Evolutionary conservation across 768 basidiomycete species (phyloP), one percentile per base, ranked within the genome.

Genomic region (Lyophyllum semitale): DNA sequence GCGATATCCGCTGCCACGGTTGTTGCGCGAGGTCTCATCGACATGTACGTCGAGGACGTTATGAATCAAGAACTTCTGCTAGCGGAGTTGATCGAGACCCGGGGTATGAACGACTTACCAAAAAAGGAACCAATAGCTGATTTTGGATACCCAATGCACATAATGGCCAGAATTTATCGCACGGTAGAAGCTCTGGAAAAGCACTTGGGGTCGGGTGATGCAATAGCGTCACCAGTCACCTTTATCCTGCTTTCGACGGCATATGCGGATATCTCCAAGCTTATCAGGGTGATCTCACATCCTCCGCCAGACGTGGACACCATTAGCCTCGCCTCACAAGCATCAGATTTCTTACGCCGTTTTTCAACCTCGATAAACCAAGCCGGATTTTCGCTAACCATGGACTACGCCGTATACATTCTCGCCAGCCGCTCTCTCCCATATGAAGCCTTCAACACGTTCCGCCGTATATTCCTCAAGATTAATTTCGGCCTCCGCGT

Each of bases 381-480:
- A 51, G 66, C 66, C 8, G 71, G 70, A 2, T 62, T 74, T 49
- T 59, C 66, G 11, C 56, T 74, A 6, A 61, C 64, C 13, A 51
- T 73, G 15, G 66, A 70, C 42, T 77, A 71, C 38, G 48, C 71
- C 20, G 58, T 60, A 2, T 57, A 55, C 13, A 57, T 71, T 22
- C 55, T 71, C 5, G 42, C 46, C n/a, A 57, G 56, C 18, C 56
- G 61, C 2, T 27, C 61, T 2, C 54, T 71, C 17, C 74, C 72
- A 8, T 65, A 74, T 48, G 75, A 77, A 56, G 69, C 71, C 15
- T 71, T 72, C 58, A 73, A 70, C 53, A 77, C 72, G 12, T 59
- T 73, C 18, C 69, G 74, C 12, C 68, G 72, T n/a, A 63, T 72
- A 4, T 72, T 72, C 43, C 64, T 75, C 51, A 66, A 66, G 35